A percentile compares a stretch with the other conserved stretches of the same genome.
phyloP scores from a whole-genome alignment of 2,329 filamentous ascomycete genomes.

The Volutella citrinella region DNA sequence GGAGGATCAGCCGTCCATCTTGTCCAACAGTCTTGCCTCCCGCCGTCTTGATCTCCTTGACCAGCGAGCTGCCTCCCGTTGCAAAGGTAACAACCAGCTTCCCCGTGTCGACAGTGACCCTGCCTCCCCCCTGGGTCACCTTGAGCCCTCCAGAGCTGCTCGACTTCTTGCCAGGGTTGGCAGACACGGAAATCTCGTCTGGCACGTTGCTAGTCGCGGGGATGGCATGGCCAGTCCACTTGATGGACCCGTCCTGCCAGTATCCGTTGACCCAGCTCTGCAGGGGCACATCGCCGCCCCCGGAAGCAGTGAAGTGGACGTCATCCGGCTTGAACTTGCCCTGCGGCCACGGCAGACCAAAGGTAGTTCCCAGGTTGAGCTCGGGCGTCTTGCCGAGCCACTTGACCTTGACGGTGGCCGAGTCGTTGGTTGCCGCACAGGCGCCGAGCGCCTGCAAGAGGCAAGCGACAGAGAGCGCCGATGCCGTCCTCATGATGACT shows the following conservation, averaged over 20 bases:
- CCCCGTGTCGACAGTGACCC: constrained; percentile 39
- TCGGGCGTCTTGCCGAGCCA: constrained; percentile 40
- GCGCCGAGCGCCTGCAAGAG: too few species aligned
- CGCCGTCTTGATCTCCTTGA: constrained; percentile 37
- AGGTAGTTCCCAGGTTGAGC: constrained; percentile 36
- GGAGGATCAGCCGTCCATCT: constrained; percentile 50
- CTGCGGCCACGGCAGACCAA: constrained; percentile 42
- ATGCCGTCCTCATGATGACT: too few species aligned
- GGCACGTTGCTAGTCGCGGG: constrained; percentile 38
- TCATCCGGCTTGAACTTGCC: constrained; percentile 35
- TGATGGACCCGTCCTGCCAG: constrained; percentile 59
- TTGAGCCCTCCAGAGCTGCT: constrained; percentile 3
- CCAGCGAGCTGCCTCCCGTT: constrained; percentile 37
- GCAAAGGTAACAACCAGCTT: constrained; percentile 41
- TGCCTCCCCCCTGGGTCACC: constrained; percentile 3
- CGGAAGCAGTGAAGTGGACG: constrained; percentile 34
- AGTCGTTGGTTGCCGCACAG: constrained; percentile 17
- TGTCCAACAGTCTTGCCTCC: constrained; percentile 41
- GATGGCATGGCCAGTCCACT: constrained; percentile 60
- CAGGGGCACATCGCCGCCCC: constrained; percentile 18
- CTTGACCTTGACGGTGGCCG: constrained; percentile 25
- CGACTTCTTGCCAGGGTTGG: constrained; percentile 29
- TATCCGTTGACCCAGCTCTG: constrained; percentile 58
- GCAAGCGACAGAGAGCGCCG: too few species aligned
- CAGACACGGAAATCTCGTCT: constrained; percentile 37